A percentile compares a stretch with the other conserved stretches of the same genome.
Evolutionary conservation across 116 monocot species (phyloP).

Genomic region (Posidonia oceanica): DNA sequence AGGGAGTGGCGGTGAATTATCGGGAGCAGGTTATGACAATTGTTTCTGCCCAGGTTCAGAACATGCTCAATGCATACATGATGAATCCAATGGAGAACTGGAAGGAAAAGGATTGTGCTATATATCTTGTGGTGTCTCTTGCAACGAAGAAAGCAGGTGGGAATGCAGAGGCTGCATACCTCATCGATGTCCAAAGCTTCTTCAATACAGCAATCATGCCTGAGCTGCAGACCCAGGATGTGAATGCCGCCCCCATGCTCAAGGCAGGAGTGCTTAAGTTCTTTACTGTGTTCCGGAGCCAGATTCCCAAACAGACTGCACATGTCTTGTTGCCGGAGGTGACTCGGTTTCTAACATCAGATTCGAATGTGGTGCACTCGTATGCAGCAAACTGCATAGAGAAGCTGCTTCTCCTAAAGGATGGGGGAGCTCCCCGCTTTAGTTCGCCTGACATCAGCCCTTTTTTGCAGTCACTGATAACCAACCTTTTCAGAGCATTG

Average conservation of each 20-base stretch:
- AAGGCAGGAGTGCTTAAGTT: conserved; percentile 89
- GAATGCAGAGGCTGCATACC: conserved; percentile 17
- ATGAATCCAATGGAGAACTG: conserved; percentile 68
- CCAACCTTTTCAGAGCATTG: conserved; percentile 59
- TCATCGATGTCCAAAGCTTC: conserved; percentile 76
- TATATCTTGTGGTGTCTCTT: conserved; percentile 77
- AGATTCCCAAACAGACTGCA: conserved; percentile 58
- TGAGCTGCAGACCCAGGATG: conserved; percentile 51
- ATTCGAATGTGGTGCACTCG: conserved; percentile 92
- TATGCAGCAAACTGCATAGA: conserved; percentile 97
- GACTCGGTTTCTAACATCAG: conserved; percentile 44
- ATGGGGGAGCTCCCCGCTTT: conserved; percentile 41
- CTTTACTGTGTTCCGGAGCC: conserved; percentile 60
- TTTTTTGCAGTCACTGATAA: conserved; percentile 39
- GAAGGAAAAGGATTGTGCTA: conserved; percentile 91
- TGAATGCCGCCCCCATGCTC: conserved; percentile 56
- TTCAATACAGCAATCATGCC: conserved; percentile 71
- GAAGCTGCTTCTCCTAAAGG: conserved; percentile 77
- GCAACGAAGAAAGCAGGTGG: conserved; percentile 40
- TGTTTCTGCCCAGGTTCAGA: conserved; percentile 60
- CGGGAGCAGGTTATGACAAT: conserved; percentile 67
- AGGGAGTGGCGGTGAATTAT: conserved; percentile 70
- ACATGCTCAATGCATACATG: conserved; percentile 50
- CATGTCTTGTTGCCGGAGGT: conserved; percentile 49
- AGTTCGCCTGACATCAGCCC: conserved; percentile 47